Percentiles rank a stretch among this genome's conserved stretches.
Evolutionary conservation across 768 basidiomycete genomes (phyloP).

Genomic region (Krasilnikovozyma curviuscula): DNA sequence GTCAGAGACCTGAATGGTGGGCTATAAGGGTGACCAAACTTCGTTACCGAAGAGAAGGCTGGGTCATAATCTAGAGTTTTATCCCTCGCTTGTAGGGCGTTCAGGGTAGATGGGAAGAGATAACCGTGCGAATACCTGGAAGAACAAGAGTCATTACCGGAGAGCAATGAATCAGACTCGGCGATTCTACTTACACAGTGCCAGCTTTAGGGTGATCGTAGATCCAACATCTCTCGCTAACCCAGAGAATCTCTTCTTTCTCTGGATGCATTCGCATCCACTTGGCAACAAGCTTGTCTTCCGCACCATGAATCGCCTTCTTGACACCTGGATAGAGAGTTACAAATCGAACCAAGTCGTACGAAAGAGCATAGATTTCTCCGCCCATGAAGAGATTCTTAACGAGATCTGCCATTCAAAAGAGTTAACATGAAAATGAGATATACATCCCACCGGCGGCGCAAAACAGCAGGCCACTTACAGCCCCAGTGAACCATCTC

Average conservation of each 20-base stretch:
- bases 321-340: slow-evolving; percentile 53
- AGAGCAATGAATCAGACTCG: slow-evolving; percentile 6
- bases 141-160: background rate
- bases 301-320: slow-evolving; percentile 52
- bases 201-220: slow-evolving; percentile 91
- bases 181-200: slow-evolving; percentile 49
- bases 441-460: too few species aligned
- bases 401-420: slow-evolving; percentile 36
- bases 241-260: slow-evolving; percentile 57
- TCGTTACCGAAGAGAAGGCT: slow-evolving; percentile 68
- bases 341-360: slow-evolving; percentile 71
- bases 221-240: slow-evolving; percentile 85
- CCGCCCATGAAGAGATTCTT: slow-evolving; percentile 91
- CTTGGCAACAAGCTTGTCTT: slow-evolving; percentile 72
- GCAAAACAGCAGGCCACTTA: slow-evolving; percentile 12
- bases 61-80: slow-evolving; percentile 16
- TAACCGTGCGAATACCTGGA: slow-evolving; percentile 84
- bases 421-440: background rate
- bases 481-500: slow-evolving; percentile 27
- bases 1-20: slow-evolving; percentile 49
- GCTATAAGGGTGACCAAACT: slow-evolving; percentile 56
- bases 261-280: slow-evolving; percentile 78
- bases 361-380: slow-evolving; percentile 75
- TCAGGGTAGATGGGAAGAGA: slow-evolving; percentile 71
- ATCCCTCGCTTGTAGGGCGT: background rate